These are phyloP conservation scores for Pythium phragmiticola DNA, from an alignment of 352 stramenopile genomes.

Conservation along the genomic window DNA sequence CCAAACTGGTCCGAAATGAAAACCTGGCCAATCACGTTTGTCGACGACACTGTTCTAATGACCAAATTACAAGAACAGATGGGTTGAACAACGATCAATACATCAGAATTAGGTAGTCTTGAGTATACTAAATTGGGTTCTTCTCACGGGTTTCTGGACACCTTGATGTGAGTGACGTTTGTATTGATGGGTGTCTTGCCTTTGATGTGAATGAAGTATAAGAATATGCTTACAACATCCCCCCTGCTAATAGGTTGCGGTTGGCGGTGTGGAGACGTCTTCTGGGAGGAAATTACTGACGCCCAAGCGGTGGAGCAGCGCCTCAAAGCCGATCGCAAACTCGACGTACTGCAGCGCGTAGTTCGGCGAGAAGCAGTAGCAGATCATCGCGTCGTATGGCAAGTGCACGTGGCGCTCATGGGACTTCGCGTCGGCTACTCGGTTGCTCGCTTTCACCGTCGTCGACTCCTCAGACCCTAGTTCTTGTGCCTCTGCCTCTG, in stretches of 20 bases:
- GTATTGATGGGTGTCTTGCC: too few relatives aligned
- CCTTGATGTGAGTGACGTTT: too few relatives aligned
- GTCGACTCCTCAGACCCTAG: not conserved
- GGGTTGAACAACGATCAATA: not conserved
- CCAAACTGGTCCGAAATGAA: not conserved
- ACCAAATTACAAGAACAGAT: slow-evolving; percentile 8
- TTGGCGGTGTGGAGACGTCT: not conserved
- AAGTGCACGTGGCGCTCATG: slow-evolving; percentile 75
- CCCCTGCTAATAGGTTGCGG: not conserved
- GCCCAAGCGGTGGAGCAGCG: slow-evolving; percentile 73
- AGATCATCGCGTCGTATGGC: slow-evolving; percentile 79
- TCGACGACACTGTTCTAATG: not conserved
- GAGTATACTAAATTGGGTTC: not conserved
- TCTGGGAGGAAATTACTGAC: slow-evolving; percentile 51
- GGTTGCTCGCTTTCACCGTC: not conserved
- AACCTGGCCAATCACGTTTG: slow-evolving; percentile 1
- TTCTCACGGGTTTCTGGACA: not conserved
- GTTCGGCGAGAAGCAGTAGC: slow-evolving; percentile 66
- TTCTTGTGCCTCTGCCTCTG: not conserved
- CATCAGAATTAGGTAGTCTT: not conserved
- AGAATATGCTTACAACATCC: too few relatives aligned
- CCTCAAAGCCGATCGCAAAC: slow-evolving; percentile 85
- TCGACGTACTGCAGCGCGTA: slow-evolving; percentile 76
- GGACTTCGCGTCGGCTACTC: not conserved
- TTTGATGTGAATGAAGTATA: too few relatives aligned